Base-by-base conservation (phyloP, 192 early-diverging fungal species). In the Linnemannia schmuckeri region DNA sequence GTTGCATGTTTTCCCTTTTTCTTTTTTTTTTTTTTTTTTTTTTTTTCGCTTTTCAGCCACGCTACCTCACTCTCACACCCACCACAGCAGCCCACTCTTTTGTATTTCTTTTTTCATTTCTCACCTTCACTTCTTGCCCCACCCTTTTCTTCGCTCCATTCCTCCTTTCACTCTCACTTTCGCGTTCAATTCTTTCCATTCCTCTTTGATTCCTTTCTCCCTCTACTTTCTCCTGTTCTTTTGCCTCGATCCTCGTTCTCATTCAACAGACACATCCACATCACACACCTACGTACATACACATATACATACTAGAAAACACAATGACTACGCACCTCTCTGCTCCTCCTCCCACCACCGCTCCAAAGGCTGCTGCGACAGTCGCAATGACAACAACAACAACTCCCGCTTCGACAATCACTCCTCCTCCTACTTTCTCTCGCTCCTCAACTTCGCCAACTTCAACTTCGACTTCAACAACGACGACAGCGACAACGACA, bases 271-370 rank as follows among this genome's bases (percentile, higher is more conserved):
- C 52, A 55, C 20, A 55, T 18, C 18, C 52, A 55, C 20, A 18
- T 20, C 20, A 55, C 52, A 55, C 52, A 55, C 20, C 0, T 18
- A 55, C 44, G 10, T 8, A 46, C 13, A 55, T 5, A 61, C 24
- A 6, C 57, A 7, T 22, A n/a, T 57, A 57, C 55, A 44, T 44
- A 44, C 61, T 30, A 8, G 12, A 10, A 46, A 46, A 46, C 44
- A 66, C 61, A 66, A 66, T 66, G 61, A 66, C 61, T 66, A 66
- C 61, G 61, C 61, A 66, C 30, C 61, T 66, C 27, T 30, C 30
- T 15, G 61, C 61, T 4, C 61, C 61, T 1, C 17, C 49, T 18
- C 49, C 49, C 3, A 27, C 61, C 33, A 30, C 61, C n/a, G 15
- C 61, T 33, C 61, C 61, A 4, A 66, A 66, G 30, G 61, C 30